Percentiles rank a stretch among this genome's conserved stretches.
These are phyloP conservation scores for Papiliotrema flavescens DNA, from an alignment of 1,284 basidiomycete genomes.

Conservation along the genomic window DNA sequence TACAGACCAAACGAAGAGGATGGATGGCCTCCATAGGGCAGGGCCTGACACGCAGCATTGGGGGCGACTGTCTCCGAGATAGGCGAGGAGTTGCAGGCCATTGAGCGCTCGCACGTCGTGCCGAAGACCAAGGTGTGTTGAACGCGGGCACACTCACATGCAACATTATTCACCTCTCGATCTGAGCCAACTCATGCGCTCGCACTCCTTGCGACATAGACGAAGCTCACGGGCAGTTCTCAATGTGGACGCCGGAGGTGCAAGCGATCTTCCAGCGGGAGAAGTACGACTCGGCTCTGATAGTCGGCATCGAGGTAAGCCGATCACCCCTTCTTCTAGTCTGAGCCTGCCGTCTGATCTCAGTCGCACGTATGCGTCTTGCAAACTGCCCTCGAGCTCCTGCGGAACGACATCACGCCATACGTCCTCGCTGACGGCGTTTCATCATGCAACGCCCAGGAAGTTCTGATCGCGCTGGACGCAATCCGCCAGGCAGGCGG, in stretches of 20 bases:
- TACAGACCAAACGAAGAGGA: no score
- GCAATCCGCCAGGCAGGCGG: slow-evolving; percentile 72
- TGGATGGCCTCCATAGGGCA: no score
- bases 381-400: slow-evolving; percentile 70
- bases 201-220: no score
- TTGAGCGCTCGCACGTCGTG: slow-evolving; percentile 58
- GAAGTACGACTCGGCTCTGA: slow-evolving; percentile 60
- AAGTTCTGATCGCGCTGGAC: slow-evolving; percentile 51
- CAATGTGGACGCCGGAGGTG: slow-evolving; percentile 73
- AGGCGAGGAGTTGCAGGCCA: slow-evolving; percentile 57
- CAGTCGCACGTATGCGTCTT: slow-evolving; percentile 82
- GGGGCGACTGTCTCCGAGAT: slow-evolving; percentile 67
- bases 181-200: no score
- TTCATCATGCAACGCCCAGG: slow-evolving; percentile 66
- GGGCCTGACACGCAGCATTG: slow-evolving; percentile 55
- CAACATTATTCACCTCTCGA: no score
- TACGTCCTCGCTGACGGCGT: slow-evolving; percentile 76
- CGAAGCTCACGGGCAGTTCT: slow-evolving; percentile 56
- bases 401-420: slow-evolving; percentile 33
- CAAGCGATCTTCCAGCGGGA: slow-evolving; percentile 53
- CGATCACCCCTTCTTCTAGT: slow-evolving; percentile 10
- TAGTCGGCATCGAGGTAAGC: slow-evolving; percentile 73
- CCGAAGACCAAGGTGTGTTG: slow-evolving; percentile 57
- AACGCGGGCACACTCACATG: no score
- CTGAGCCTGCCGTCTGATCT: background rate